Base-by-base conservation (phyloP, 805 yeast genomes). In the Lipomyces oligophaga region DNA sequence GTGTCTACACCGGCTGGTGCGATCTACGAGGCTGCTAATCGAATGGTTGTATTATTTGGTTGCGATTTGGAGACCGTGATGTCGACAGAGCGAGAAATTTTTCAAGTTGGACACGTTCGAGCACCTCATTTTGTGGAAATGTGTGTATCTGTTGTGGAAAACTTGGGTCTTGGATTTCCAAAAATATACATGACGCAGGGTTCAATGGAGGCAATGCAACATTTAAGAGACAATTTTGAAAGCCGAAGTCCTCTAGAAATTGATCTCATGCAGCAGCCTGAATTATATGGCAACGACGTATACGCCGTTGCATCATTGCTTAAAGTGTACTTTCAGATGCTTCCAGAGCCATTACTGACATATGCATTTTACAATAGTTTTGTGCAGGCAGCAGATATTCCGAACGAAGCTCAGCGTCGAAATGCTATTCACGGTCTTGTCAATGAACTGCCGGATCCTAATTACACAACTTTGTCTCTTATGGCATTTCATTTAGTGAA, bases 141-240 rank as follows among this genome's bases (percentile, higher is more conserved):
- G 61, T 89, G 97, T 71, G 84, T 90, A 41, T 82, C 81, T 54
- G 82, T 89, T 5, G 80, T 93, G 28, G 97, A 93, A 61, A 75
- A 74, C 33, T 81, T 83, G 63, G 99, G 99, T 1, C 64, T 83
- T 31, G 82, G 85, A 41, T 70, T 85, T 27, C 97, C 88, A 63
- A 97, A 97, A 0, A 81, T 93, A 28, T 93, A 93, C 64, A 74
- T 97, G 46, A 80, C 86, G 27, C 80, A 85, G 43, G 96, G 96
- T 0, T 85, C 83, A 63, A 78, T 77, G 34, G 65, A 80, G 5
- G 82, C 84, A 33, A 81, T 93, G 10, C 83, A 82, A 56, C 84
- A 80, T 50, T 69, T 90, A 52, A 79, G 76, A 57, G 82, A 78
- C 18, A 72, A 80, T 39, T 83, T 90, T 40, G 50, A 47, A 34